A percentile compares a stretch with the other conserved stretches of the same genome.
Conservation (phyloP, 2,329 filamentous ascomycete genomes). For the Colletotrichum agaves region DNA sequence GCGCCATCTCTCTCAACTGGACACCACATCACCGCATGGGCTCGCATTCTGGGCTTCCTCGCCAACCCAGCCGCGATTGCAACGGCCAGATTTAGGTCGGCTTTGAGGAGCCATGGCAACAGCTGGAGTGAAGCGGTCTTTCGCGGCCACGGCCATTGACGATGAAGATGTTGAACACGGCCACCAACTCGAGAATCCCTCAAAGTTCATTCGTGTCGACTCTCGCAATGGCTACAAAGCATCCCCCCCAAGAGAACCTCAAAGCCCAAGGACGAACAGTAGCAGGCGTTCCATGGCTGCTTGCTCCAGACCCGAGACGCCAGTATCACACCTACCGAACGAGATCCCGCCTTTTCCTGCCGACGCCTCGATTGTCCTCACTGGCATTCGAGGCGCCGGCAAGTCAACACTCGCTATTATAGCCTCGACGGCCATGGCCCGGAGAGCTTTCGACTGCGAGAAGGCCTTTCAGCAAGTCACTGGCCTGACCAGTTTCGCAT, state of each 20-base stretch:
- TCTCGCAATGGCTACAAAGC: constrained; percentile 23
- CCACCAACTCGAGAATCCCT: constrained; percentile 36
- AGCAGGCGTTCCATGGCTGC: constrained; percentile 29
- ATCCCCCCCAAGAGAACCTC: constrained; percentile 23
- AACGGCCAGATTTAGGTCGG: constrained; percentile 2
- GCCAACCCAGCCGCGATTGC: constrained; percentile 17
- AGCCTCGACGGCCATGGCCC: constrained; percentile 75
- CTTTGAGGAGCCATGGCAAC: constrained; percentile 41
- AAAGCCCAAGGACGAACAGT: constrained; percentile 35
- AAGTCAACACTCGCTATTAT: constrained; percentile 83
- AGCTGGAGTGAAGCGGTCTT: constrained; percentile 54
- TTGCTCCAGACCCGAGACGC: constrained; percentile 28
- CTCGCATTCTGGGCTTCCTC: constrained; percentile 20
- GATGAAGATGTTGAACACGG: constrained; percentile 41
- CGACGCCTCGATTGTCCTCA: constrained; percentile 77
- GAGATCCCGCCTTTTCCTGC: constrained; percentile 35
- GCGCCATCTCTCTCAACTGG: constrained; percentile 7
- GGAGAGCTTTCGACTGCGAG: constrained; percentile 76
- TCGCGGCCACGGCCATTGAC: constrained; percentile 48
- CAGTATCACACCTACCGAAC: constrained; percentile 26
- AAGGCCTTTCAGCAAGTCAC: constrained; percentile 73
- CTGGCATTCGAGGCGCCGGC: constrained; percentile 78
- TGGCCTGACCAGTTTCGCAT: constrained; percentile 69
- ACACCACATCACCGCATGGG: constrained; percentile 13
- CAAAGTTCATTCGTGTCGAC: constrained; percentile 31